Conservation (phyloP, 2,329 filamentous ascomycete genomes). For the Xylariaceae sp. region DNA sequence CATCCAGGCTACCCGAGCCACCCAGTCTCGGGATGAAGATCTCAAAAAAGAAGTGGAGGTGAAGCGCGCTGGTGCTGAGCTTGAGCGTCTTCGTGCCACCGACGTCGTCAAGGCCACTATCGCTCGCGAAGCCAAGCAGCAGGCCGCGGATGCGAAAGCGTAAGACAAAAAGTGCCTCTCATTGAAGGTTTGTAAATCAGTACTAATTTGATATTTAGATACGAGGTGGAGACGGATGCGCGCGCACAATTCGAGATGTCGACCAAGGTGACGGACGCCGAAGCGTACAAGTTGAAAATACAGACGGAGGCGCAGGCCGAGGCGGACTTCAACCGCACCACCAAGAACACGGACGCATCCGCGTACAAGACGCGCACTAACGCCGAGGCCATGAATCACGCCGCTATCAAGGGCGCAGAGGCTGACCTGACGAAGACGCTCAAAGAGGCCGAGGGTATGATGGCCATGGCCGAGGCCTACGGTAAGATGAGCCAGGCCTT, state of each 20-base stretch:
- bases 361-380: slow-evolving; percentile 44
- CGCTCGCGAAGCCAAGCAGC: slow-evolving; percentile 61
- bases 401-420: slow-evolving; percentile 46
- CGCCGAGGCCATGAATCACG: slow-evolving; percentile 35
- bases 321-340: slow-evolving; percentile 47
- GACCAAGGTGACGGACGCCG: slow-evolving; percentile 45
- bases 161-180: no score
- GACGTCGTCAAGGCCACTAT: slow-evolving; percentile 78
- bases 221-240: slow-evolving; percentile 61
- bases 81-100: slow-evolving; percentile 72
- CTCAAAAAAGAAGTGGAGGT: slow-evolving; percentile 73
- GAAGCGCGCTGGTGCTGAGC: slow-evolving; percentile 72
- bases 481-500: slow-evolving; percentile 65
- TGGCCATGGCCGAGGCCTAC: slow-evolving; percentile 79
- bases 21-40: slow-evolving; percentile 74
- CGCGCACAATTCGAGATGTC: slow-evolving; percentile 47
- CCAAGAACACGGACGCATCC: slow-evolving; percentile 43
- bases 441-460: slow-evolving; percentile 72
- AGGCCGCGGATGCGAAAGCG: slow-evolving; percentile 61
- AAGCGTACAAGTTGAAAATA: slow-evolving; percentile 36
- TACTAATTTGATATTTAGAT: no score
- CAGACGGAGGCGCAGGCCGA: slow-evolving; percentile 55
- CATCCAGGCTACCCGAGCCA: slow-evolving; percentile 67
- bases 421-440: slow-evolving; percentile 54
- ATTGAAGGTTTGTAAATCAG: no score